Evolutionary conservation across 257 asterid species (phyloP).

Genomic region (Primulina tabacum): DNA sequence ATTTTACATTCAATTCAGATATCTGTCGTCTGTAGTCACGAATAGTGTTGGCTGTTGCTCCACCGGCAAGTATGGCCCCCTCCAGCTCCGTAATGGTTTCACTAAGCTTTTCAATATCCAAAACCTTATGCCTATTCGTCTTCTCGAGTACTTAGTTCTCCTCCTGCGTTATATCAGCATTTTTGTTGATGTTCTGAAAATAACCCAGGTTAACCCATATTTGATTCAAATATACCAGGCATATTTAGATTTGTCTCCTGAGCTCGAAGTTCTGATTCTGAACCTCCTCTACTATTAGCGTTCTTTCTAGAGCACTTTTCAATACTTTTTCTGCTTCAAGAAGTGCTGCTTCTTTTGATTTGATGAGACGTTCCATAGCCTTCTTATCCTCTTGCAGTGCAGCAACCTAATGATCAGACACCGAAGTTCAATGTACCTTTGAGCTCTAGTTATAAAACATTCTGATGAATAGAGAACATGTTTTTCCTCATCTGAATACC

Average conservation of each 20-base stretch:
- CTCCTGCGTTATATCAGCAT: conserved; percentile 43
- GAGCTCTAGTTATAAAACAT: background rate
- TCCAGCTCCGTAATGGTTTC: conserved; percentile 76
- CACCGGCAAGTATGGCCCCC: conserved; percentile 85
- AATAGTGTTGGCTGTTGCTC: conserved; percentile 68
- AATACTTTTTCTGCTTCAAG: conserved; percentile 77
- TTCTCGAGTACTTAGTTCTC: conserved; percentile 72
- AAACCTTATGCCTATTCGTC: conserved; percentile 67
- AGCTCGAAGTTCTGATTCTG: conserved; percentile 77
- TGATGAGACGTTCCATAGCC: conserved; percentile 70
- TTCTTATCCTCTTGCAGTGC: conserved; percentile 67
- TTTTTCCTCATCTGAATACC: conserved; percentile 39
- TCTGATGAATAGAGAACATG: background rate
- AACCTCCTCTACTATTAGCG: conserved; percentile 75
- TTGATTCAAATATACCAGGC: conserved; percentile 45
- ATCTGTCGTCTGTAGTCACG: conserved; percentile 65
- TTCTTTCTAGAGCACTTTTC: conserved; percentile 77
- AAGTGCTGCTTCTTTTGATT: conserved; percentile 79
- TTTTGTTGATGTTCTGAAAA: conserved; percentile 9
- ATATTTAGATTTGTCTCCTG: conserved; percentile 77
- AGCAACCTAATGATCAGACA: conserved; percentile 48
- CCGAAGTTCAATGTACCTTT: background rate
- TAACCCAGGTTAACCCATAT: background rate
- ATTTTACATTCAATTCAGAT: conserved; percentile 59
- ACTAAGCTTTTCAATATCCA: conserved; percentile 79